Conservation (phyloP, 1,284 basidiomycete genomes). For the Ganoderma meredithae region DNA sequence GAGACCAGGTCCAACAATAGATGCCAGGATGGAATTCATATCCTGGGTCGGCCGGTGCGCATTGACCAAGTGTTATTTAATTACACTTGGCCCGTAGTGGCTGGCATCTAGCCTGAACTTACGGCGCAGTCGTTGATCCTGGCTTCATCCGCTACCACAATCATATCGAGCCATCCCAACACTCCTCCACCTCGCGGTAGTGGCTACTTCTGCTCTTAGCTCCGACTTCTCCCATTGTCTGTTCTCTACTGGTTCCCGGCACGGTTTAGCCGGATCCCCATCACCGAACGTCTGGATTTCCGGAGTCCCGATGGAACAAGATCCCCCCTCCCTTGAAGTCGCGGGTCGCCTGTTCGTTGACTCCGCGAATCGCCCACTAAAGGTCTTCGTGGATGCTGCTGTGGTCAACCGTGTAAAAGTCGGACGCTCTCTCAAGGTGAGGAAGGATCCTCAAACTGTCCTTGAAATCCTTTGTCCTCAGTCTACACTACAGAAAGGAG, state of each 20-base stretch:
- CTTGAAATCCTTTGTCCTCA: not conserved
- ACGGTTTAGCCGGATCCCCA: not conserved
- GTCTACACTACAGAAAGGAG: constrained; percentile 50
- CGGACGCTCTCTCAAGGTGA: constrained; percentile 58
- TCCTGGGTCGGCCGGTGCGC: not conserved
- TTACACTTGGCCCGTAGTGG: not conserved
- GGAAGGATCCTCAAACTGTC: constrained; percentile 17
- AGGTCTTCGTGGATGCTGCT: constrained; percentile 59
- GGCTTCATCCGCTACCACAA: constrained; percentile 4
- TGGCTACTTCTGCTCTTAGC: not conserved
- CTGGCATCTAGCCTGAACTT: not conserved
- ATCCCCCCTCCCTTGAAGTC: constrained; percentile 17
- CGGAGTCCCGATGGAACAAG: constrained; percentile 8
- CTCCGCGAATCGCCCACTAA: constrained; percentile 33
- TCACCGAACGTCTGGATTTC: constrained; percentile 9
- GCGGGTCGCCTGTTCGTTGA: constrained; percentile 29
- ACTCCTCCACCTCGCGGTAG: not conserved
- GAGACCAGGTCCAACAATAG: not conserved
- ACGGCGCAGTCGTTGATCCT: not conserved
- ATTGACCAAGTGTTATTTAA: not conserved
- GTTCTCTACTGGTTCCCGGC: not conserved
- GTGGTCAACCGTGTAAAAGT: constrained; percentile 57
- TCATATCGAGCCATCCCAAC: not conserved
- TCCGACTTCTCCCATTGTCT: not conserved
- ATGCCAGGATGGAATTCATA: not conserved